Evolutionary conservation across 2,329 filamentous ascomycete species (phyloP).

Genomic region (Calonectria pauciramosa): DNA sequence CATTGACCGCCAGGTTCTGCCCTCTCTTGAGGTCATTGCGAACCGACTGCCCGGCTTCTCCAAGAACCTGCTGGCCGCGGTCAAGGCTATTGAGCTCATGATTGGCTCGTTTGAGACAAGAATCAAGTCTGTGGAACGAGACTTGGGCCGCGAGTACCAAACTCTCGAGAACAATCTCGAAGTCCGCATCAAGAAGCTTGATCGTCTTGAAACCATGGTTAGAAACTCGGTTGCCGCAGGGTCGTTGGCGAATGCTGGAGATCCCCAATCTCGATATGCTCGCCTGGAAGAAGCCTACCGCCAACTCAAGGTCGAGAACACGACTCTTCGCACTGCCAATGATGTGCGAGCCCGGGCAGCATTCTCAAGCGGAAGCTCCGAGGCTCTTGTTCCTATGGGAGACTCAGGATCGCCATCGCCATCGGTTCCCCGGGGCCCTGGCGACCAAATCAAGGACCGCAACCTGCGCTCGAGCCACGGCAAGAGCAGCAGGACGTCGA

Average conservation of each 20-base stretch:
- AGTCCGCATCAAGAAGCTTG: conserved; percentile 84
- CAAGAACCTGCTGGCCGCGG: conserved; percentile 87
- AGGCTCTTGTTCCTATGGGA: conserved; percentile 50
- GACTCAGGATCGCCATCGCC: conserved; percentile 66
- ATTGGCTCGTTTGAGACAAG: conserved; percentile 83
- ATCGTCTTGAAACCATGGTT: conserved; percentile 85
- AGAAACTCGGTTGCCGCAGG: conserved; percentile 72
- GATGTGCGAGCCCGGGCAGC: conserved; percentile 68
- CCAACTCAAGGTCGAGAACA: conserved; percentile 74
- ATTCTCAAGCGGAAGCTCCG: conserved; percentile 56
- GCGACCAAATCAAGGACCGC: conserved; percentile 62
- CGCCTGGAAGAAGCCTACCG: conserved; percentile 73
- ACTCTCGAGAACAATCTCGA: conserved; percentile 86
- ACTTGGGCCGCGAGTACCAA: conserved; percentile 93
- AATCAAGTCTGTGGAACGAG: conserved; percentile 88
- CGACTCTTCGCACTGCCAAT: conserved; percentile 76
- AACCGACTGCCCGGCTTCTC: conserved; percentile 90
- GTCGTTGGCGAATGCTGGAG: conserved; percentile 55
- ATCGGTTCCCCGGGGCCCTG: conserved; percentile 64
- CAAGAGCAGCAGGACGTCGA: conserved; percentile 47
- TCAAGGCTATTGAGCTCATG: conserved; percentile 88
- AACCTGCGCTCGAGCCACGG: conserved; percentile 48
- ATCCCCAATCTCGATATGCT: conserved; percentile 62
- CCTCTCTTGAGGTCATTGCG: conserved; percentile 86
- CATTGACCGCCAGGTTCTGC: conserved; percentile 86